Conservation (phyloP, 306 rosid genomes). For the Mucuna pruriens region DNA sequence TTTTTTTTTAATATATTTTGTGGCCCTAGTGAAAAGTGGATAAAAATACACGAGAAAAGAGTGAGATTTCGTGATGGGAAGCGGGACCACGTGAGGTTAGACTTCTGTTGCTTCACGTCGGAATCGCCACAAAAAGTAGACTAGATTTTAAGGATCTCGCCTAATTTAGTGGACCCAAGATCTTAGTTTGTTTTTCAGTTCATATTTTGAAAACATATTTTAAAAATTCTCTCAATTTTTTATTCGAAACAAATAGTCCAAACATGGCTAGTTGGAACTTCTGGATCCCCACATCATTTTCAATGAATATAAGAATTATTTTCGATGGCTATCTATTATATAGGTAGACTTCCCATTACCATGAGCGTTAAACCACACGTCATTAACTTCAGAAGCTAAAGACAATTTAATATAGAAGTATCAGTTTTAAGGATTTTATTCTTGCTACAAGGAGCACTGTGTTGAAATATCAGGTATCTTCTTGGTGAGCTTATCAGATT, state of each 20-base stretch:
- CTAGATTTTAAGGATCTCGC: neutral
- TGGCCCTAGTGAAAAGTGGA: neutral
- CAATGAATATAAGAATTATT: neutral
- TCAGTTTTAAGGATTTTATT: no score
- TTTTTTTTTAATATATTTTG: neutral
- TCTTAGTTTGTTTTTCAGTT: neutral
- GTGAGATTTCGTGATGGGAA: constrained; percentile 29
- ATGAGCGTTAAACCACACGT: no score
- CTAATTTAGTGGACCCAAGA: neutral
- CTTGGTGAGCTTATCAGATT: neutral
- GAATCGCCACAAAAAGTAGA: neutral
- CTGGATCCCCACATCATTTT: no score
- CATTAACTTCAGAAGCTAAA: no score
- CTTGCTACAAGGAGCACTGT: neutral
- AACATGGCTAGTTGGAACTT: neutral
- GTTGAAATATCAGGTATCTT: neutral
- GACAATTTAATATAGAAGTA: no score
- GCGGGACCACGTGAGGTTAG: constrained; percentile 17
- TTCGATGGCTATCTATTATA: neutral
- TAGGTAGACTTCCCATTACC: no score
- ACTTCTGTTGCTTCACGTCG: neutral
- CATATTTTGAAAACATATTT: neutral
- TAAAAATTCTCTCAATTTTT: neutral
- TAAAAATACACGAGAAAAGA: constrained; percentile 21
- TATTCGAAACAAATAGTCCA: neutral